phyloP scores from a whole-genome alignment of 2,329 filamentous ascomycete species.

The Hypocreales sp. region DNA sequence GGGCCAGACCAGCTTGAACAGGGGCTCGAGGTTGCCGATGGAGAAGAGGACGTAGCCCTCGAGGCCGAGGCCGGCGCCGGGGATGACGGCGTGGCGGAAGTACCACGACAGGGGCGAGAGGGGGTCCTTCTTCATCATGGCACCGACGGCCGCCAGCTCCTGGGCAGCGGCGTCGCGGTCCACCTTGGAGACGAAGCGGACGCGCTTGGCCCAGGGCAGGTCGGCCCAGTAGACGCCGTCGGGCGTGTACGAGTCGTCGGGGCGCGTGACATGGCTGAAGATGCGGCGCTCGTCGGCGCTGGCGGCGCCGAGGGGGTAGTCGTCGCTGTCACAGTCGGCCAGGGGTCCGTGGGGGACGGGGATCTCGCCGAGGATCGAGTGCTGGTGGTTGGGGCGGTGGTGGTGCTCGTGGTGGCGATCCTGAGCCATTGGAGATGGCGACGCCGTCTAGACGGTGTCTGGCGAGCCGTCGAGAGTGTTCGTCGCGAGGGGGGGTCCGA shows the following conservation, averaged over 20 bases:
- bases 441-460: background rate
- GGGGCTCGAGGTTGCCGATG: conserved; percentile 78
- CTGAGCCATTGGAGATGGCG: conserved; percentile 1
- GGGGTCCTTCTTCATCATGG: conserved; percentile 76
- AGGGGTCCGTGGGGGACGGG: conserved; percentile 35
- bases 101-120: conserved; percentile 76
- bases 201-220: conserved; percentile 51
- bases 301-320: conserved; percentile 24
- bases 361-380: conserved; percentile 32
- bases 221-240: conserved; percentile 91
- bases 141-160: conserved; percentile 53
- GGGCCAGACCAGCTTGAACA: conserved; percentile 64
- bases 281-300: conserved; percentile 38
- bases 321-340: conserved; percentile 32
- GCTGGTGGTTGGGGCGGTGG: conserved; percentile 11
- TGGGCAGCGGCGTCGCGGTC: conserved; percentile 53
- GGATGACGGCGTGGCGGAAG: conserved; percentile 78
- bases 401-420: conserved; percentile 1
- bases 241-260: conserved; percentile 72
- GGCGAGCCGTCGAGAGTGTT: too few relatives aligned
- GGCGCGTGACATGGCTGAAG: conserved; percentile 69
- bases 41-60: conserved; percentile 97
- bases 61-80: conserved; percentile 79
- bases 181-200: conserved; percentile 61
- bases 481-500: too few relatives aligned